Evolutionary conservation across 169 alveolate genomes (phyloP).

Genomic region (Blepharisma undulans): DNA sequence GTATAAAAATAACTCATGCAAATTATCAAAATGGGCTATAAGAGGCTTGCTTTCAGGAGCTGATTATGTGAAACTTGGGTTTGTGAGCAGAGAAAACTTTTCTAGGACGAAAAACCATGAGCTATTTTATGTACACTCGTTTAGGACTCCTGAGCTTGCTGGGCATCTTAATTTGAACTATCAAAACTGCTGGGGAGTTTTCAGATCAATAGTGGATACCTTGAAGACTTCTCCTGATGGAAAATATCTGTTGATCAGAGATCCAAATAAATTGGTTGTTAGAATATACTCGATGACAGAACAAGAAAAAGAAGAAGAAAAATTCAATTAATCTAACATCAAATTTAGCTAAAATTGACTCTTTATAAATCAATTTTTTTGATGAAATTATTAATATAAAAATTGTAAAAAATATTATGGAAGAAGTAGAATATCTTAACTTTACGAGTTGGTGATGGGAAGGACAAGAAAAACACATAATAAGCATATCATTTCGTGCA

Average conservation of each 20-base stretch:
- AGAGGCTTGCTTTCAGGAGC: slow-evolving; percentile 13
- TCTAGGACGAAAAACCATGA: not conserved
- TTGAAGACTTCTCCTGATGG: not conserved
- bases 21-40: slow-evolving; percentile 32
- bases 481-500: not conserved
- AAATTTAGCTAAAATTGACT: no score
- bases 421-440: not conserved
- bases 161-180: not conserved
- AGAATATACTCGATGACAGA: not conserved
- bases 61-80: slow-evolving; percentile 32
- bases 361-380: no score
- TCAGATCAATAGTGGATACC: slow-evolving; percentile 17
- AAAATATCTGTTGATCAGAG: slow-evolving; percentile 22
- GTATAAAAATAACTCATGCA: slow-evolving; percentile 34
- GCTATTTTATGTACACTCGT: not conserved
- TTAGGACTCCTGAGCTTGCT: slow-evolving; percentile 8
- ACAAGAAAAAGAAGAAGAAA: slow-evolving; percentile 4
- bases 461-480: not conserved
- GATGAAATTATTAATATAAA: no score
- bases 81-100: not conserved
- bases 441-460: not conserved
- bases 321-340: not conserved
- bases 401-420: not conserved
- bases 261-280: slow-evolving; percentile 20
- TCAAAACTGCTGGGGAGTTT: slow-evolving; percentile 33